Evolutionary conservation across 768 basidiomycete species (phyloP), one percentile per base, ranked within the genome.

Genomic region (Leccinum arenicola): DNA sequence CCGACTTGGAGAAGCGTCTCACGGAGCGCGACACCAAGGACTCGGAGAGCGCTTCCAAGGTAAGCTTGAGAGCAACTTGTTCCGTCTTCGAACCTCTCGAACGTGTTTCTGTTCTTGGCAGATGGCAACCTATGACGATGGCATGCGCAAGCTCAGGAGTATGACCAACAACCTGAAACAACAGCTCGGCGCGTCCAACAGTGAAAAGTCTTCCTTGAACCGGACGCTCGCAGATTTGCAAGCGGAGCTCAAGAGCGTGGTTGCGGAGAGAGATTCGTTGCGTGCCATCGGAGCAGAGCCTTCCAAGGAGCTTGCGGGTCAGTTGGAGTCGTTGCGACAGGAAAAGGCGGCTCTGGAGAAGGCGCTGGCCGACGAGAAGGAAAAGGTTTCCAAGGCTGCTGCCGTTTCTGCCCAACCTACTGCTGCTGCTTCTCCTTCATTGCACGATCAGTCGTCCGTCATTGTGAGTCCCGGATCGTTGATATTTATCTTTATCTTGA

Each of bases 51-150:
- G 72, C 63, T 58, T 63, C 60, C 55, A 74, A 70, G 66, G 80
- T 78, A 57, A 63, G 72, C 64, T 6, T 43, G 5, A 8, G 17
- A 1, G 6, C 6, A 15, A 31, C 6, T 23, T n/a, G 6, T 8
- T 12, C 1, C 4, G 3, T 19, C 17, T 9, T 31, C n/a, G 19
- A 2, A 49, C 8, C 4, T 17, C 50, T 38, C 52, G n/a, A 43
- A 5, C 43, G n/a, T 27, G 27, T 25, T 29, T 45, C 36, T 27
- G 12, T 14, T 33, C 2, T 15, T 29, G 9, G 4, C 40, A 86
- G 84, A 64, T 78, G 15, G 74, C 75, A 54, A 64, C 67, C 4
- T 60, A 81, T n/a, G 83, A 85, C 54, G 72, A 74, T 7, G 77
- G 66, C 55, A 63, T 83, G 38, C 76, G 76, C 47, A 75, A 63